Evolutionary conservation across 768 basidiomycete species (phyloP).

Genomic region (Polyporus arcularius): DNA sequence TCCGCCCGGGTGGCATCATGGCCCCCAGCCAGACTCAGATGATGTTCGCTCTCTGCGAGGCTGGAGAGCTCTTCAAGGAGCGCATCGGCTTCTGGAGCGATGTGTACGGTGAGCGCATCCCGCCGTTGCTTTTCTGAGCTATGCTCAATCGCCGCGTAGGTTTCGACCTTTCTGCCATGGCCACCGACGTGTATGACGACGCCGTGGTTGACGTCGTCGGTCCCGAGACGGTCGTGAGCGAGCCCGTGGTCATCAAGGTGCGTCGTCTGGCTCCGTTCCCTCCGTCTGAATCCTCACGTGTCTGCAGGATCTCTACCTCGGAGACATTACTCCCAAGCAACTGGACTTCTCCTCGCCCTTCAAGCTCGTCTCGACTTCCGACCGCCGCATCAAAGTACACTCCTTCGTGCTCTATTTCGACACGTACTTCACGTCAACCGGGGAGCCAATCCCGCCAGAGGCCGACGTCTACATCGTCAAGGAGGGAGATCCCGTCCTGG

Average conservation of each 20-base stretch:
- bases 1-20: constrained; percentile 69
- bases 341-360: constrained; percentile 83
- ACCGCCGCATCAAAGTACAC: constrained; percentile 64
- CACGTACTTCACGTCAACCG: constrained; percentile 79
- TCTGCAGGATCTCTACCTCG: constrained; percentile 72
- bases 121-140: not conserved
- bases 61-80: constrained; percentile 73
- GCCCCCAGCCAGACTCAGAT: constrained; percentile 89
- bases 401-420: constrained; percentile 93
- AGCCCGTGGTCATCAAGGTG: constrained; percentile 54
- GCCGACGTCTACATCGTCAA: constrained; percentile 57
- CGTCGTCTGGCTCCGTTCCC: too few species aligned
- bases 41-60: constrained; percentile 82
- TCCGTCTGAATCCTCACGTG: too few species aligned
- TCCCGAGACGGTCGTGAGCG: constrained; percentile 63
- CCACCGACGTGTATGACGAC: constrained; percentile 70
- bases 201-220: constrained; percentile 82
- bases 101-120: constrained; percentile 68
- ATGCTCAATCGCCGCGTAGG: constrained; percentile 45
- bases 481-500: constrained; percentile 61
- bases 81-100: constrained; percentile 87
- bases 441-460: constrained; percentile 51
- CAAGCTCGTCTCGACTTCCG: constrained; percentile 63
- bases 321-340: constrained; percentile 61
- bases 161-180: constrained; percentile 88